Percentiles rank a stretch among this genome's conserved stretches.
Evolutionary conservation across 164 flowering plant species (phyloP).

Genomic region (Vitis rotundifolia): DNA sequence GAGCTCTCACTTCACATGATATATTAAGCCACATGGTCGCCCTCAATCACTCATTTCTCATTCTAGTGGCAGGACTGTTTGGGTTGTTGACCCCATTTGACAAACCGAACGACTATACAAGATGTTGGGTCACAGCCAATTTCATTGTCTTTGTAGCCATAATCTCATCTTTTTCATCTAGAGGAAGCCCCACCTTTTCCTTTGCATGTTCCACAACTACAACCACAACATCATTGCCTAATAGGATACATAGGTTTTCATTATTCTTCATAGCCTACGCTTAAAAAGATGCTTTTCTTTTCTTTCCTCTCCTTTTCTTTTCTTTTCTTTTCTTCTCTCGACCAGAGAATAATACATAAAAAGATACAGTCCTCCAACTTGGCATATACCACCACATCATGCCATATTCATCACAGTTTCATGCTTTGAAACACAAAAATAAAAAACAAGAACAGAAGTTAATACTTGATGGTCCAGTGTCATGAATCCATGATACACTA

Average conservation of each 20-base stretch:
- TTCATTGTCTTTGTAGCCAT: constrained; percentile 6
- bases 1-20: background rate
- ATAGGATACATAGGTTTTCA: background rate
- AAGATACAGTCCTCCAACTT: no score
- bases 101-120: constrained; percentile 1
- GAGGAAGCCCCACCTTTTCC: constrained; percentile 16
- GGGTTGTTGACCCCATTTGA: constrained; percentile 25
- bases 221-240: constrained; percentile 14
- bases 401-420: no score
- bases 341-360: no score
- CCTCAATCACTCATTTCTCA: background rate
- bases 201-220: constrained; percentile 2
- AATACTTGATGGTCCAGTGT: no score
- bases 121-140: constrained; percentile 14
- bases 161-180: constrained; percentile 5
- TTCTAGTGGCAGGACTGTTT: constrained; percentile 20
- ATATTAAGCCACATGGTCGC: background rate
- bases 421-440: no score
- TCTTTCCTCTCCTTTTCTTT: background rate
- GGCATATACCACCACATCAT: no score
- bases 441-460: no score
- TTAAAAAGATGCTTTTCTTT: constrained; percentile 10
- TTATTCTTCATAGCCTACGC: background rate
- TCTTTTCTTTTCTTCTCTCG: background rate
- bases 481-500: no score